phyloP scores from a whole-genome alignment of 2,329 filamentous ascomycete genomes.

The Phaeophleospora eucalypticola region DNA sequence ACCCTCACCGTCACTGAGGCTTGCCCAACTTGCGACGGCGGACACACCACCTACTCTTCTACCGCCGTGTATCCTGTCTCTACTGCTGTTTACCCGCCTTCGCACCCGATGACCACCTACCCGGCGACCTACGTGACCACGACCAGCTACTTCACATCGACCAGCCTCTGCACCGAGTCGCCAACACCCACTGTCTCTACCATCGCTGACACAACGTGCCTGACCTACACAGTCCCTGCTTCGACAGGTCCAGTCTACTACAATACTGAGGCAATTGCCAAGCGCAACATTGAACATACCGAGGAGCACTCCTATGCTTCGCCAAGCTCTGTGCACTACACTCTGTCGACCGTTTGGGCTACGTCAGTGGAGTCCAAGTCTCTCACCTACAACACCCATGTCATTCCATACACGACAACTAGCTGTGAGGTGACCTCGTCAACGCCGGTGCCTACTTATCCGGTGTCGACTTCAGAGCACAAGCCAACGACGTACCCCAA shows the following conservation, averaged over 20 bases:
- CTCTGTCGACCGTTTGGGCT: conserved; percentile 1
- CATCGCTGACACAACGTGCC: background rate
- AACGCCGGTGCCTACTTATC: background rate
- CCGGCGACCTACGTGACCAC: background rate
- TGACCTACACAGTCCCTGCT: background rate
- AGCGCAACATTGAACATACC: background rate
- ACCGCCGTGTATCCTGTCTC: too few relatives aligned
- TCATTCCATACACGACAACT: conserved; percentile 1
- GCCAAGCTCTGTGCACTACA: background rate
- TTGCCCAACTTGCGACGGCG: background rate
- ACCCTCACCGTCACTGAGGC: background rate
- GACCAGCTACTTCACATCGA: background rate
- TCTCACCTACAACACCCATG: background rate
- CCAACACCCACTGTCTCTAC: background rate
- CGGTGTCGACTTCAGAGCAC: background rate
- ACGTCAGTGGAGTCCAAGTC: background rate
- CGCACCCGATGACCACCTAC: conserved; percentile 1
- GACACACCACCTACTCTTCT: background rate
- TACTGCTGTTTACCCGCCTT: background rate
- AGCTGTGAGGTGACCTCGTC: background rate
- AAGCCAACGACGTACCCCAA: background rate
- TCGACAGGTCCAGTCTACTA: background rate
- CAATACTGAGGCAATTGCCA: background rate
- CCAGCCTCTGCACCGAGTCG: background rate
- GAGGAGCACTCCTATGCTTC: background rate